Evolutionary conservation across 805 yeast species (phyloP).

Genomic region (Candida michaelii): DNA sequence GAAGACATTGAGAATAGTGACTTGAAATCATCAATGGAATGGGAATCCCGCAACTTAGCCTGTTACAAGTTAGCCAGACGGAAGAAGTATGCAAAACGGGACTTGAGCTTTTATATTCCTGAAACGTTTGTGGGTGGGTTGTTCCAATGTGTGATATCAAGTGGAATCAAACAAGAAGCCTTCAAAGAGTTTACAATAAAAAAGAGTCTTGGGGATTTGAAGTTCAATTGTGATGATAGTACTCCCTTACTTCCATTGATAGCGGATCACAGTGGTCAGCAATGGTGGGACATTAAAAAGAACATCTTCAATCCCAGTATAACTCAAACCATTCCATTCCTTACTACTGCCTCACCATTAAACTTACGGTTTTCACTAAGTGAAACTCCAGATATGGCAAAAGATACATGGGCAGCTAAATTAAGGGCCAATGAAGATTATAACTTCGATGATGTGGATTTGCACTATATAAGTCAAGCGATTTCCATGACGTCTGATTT

Average conservation of each 20-base stretch:
- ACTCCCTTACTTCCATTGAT: slow-evolving; percentile 55
- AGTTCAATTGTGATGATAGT: slow-evolving; percentile 33
- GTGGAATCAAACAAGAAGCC: slow-evolving; percentile 23
- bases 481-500: slow-evolving; percentile 23
- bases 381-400: slow-evolving; percentile 27
- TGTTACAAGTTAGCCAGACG: slow-evolving; percentile 62
- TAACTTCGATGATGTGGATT: slow-evolving; percentile 38
- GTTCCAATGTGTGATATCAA: slow-evolving; percentile 47
- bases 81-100: slow-evolving; percentile 48
- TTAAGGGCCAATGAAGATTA: slow-evolving; percentile 54
- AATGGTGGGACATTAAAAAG: slow-evolving; percentile 40
- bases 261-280: slow-evolving; percentile 53
- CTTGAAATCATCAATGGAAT: slow-evolving; percentile 22
- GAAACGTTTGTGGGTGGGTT: slow-evolving; percentile 64
- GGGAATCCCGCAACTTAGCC: slow-evolving; percentile 28
- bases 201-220: slow-evolving; percentile 17
- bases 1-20: slow-evolving; percentile 17
- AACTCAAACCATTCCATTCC: slow-evolving; percentile 55
- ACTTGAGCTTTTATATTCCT: slow-evolving; percentile 51
- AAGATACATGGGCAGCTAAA: slow-evolving; percentile 46
- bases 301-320: slow-evolving; percentile 24
- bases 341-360: slow-evolving; percentile 49
- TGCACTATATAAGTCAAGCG: slow-evolving; percentile 28
- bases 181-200: slow-evolving; percentile 16
- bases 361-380: slow-evolving; percentile 35